Evolutionary conservation across 805 yeast species (phyloP), one percentile per base, ranked within the genome.

Genomic region (Candida fluviatilis): DNA sequence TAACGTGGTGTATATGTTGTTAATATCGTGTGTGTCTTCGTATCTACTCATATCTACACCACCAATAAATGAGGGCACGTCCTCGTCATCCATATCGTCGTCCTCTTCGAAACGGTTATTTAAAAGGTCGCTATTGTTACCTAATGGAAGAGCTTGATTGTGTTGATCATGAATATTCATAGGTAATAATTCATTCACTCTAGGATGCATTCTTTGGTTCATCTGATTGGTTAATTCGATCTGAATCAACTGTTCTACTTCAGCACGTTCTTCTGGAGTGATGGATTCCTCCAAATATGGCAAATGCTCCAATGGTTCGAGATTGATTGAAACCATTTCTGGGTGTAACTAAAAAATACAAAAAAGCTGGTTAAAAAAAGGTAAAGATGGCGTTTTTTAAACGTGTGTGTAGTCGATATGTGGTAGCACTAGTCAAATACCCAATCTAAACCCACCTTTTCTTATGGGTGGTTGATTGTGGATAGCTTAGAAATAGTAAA

Each of bases 281-380:
- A 66, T 58, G 8, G 56, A 55, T 4, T 49, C 54, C 37, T 69
- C 75, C 31, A 66, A 49, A 38, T 60, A 41, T 6, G 42, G 35
- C 29, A 71, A 54, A 33, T 66, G 60, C 34, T 70, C 75, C 32
- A 63, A 40, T 2, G 58, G 57, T 27, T 62, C 66, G 45, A 56
- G 54, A 38, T 61, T 55, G 41, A 58, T 56, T 3, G 49, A 46
- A n/a, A 55, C 57, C 56, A 50, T 54, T 25, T 19, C 17, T 5
- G 26, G n/a, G n/a, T n/a, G n/a, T n/a, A n/a, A n/a, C n/a, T n/a
- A n/a, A n/a, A n/a, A n/a, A n/a, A n/a, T n/a, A n/a, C n/a, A n/a
- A n/a, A n/a, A n/a, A n/a, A n/a, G n/a, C n/a, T n/a, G n/a, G n/a
- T n/a, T n/a, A n/a, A n/a, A n/a, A n/a, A n/a, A n/a, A n/a, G n/a